Evolutionary conservation across 202 grass and related monocot genomes (phyloP).

Genomic region (Sporobolus alterniflorus): DNA sequence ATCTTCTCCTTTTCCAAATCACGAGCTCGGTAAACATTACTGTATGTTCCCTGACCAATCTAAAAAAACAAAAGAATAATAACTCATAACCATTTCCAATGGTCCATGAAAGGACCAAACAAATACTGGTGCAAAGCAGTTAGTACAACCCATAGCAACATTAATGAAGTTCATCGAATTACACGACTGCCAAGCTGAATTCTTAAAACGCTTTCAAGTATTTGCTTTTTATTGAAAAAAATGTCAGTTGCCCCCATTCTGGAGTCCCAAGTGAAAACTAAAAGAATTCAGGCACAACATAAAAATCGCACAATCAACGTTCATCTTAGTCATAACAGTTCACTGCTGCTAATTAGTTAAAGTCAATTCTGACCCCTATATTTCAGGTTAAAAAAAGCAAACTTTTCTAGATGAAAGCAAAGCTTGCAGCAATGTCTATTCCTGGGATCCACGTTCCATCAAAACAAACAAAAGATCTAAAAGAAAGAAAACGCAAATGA

Average conservation of each 20-base stretch:
- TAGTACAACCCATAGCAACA: not conserved
- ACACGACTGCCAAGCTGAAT: not conserved
- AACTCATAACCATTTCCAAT: not conserved
- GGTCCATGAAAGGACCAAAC: not conserved
- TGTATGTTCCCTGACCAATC: slow-evolving; percentile 99
- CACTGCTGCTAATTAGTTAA: not conserved
- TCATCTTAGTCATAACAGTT: not conserved
- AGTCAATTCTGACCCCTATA: not conserved
- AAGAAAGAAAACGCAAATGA: slow-evolving; percentile 34
- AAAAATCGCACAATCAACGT: not conserved
- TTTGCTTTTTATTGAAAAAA: not conserved
- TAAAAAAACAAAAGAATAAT: slow-evolving; percentile 47
- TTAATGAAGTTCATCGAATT: not conserved
- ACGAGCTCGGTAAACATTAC: slow-evolving; percentile 91
- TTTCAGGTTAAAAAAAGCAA: slow-evolving; percentile 4
- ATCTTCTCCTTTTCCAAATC: slow-evolving; percentile 93
- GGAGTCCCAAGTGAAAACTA: not conserved
- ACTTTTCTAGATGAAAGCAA: slow-evolving; percentile 1
- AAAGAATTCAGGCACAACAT: slow-evolving; percentile 1
- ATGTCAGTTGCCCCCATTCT: not conserved
- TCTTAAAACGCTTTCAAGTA: not conserved
- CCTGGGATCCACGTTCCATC: slow-evolving; percentile 45
- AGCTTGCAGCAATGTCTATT: slow-evolving; percentile 23
- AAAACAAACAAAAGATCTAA: slow-evolving; percentile 27
- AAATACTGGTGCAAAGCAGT: not conserved